phyloP scores from a whole-genome alignment of 208 protist species.

The Trypanosoma melophagium region DNA sequence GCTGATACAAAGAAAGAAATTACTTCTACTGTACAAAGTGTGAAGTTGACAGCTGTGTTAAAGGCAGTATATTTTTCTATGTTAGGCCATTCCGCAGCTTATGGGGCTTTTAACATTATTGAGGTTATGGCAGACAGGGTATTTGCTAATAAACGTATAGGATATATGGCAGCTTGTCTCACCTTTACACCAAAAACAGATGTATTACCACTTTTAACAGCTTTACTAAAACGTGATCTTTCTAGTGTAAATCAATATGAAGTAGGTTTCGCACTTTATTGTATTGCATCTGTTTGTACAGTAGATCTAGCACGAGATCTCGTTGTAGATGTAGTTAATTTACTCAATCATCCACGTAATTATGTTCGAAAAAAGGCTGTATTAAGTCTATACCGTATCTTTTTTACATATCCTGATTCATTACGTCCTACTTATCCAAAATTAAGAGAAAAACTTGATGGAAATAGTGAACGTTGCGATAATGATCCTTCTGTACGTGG shows the following conservation, averaged over 20 bases:
- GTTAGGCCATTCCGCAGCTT: constrained; percentile 96
- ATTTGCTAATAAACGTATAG: constrained; percentile 87
- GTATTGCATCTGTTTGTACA: constrained; percentile 96
- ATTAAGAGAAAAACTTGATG: constrained; percentile 96
- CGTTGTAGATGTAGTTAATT: constrained; percentile 92
- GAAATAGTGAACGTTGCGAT: constrained; percentile 83
- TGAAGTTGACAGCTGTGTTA: constrained; percentile 94
- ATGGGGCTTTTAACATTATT: constrained; percentile 95
- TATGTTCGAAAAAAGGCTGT: constrained; percentile 96
- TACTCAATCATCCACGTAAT: constrained; percentile 88
- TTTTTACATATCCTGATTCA: constrained; percentile 96
- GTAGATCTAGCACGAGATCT: constrained; percentile 95
- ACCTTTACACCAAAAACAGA: constrained; percentile 95
- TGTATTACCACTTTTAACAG: constrained; percentile 96
- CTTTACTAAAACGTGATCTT: constrained; percentile 97
- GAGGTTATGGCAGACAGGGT: constrained; percentile 93
- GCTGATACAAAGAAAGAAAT: constrained; percentile 95
- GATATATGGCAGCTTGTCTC: constrained; percentile 95
- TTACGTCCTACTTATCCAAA: constrained; percentile 95
- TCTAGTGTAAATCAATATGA: constrained; percentile 94
- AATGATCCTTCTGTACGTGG: constrained; percentile 89
- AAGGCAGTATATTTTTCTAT: constrained; percentile 98
- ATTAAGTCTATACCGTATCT: constrained; percentile 96
- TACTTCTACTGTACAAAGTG: constrained; percentile 69
- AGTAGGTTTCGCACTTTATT: constrained; percentile 94